Conservation (phyloP, 192 early-diverging fungal species). For the Backusella luteola region DNA sequence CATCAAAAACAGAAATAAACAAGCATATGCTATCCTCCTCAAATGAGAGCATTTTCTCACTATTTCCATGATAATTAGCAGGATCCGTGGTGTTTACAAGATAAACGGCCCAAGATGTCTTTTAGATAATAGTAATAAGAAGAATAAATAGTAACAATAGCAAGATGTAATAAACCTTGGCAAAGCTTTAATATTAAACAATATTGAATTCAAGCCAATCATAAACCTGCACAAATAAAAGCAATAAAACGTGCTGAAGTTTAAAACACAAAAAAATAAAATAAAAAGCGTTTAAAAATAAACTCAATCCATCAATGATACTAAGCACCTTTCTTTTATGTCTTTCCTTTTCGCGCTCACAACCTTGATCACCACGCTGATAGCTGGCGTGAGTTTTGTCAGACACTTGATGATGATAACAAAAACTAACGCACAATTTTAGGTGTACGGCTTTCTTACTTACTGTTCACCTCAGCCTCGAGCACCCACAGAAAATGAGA, state of each 20-base stretch:
- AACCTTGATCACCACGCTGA: background rate
- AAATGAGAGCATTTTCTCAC: background rate
- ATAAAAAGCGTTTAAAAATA: background rate
- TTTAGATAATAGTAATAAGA: background rate
- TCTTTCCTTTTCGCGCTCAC: background rate
- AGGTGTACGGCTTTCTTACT: constrained; percentile 38
- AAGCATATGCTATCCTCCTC: background rate
- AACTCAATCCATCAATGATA: background rate
- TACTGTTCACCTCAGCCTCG: constrained; percentile 43
- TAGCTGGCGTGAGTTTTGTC: background rate
- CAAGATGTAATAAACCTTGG: background rate
- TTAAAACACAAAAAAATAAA: background rate
- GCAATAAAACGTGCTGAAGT: background rate
- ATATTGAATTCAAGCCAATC: background rate
- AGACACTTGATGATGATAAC: background rate
- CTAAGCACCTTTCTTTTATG: background rate
- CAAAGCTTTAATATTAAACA: background rate
- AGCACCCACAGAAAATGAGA: constrained; percentile 48
- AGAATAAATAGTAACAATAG: background rate
- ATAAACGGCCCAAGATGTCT: background rate
- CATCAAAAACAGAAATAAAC: background rate
- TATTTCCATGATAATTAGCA: too few relatives aligned
- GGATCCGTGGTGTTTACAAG: background rate
- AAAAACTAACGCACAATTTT: background rate
- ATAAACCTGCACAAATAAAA: background rate